Evolutionary conservation across 2,329 filamentous ascomycete genomes (phyloP), one percentile per base, ranked within the genome.

Genomic region (Geosmithia morbida): DNA sequence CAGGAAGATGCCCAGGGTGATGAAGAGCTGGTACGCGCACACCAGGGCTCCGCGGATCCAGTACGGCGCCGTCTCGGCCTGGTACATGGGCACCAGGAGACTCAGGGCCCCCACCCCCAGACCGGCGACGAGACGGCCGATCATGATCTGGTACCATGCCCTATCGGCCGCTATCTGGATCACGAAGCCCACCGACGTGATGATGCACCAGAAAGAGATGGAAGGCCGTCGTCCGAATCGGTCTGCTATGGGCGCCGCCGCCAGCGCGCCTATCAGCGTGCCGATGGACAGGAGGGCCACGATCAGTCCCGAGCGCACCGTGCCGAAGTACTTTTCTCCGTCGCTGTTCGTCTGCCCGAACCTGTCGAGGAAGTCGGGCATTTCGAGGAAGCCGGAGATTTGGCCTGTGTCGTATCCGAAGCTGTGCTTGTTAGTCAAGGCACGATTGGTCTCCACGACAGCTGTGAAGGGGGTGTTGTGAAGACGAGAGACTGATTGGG

Each of bases 51-150:
- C 81, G 52, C 83, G 72, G 45, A 86, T 76, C 59, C 77, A 78
- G 14, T 77, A 71, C 0, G 83, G 83, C 0, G 78, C 76, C 6
- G 74, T 82, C 61, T 87, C 83, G n/a, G 75, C 75, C 55, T 85
- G 80, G 57, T 84, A 86, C 77, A 86, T 81, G n/a, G 80, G 79
- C 0, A 81, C 79, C 13, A 80, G 62, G 5, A 83, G 72, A 10
- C 74, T 79, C 2, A 85, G 61, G 0, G 74, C 76, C 48, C 83
- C 83, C 41, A 87, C 79, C 14, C 81, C 81, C 1, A 85, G 65
- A 46, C 82, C 83, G 14, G 79, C 75, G 16, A 83, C 69, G 54
- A 78, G 74, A 48, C 83, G 69, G 14, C 82, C 82, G 43, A 81
- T 66, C 53, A 80, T 79, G 49, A 84, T 67, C 55, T 85, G 81